These are phyloP conservation scores for Leishmania guyanensis DNA, from an alignment of 208 protist genomes.

Conservation along the genomic window DNA sequence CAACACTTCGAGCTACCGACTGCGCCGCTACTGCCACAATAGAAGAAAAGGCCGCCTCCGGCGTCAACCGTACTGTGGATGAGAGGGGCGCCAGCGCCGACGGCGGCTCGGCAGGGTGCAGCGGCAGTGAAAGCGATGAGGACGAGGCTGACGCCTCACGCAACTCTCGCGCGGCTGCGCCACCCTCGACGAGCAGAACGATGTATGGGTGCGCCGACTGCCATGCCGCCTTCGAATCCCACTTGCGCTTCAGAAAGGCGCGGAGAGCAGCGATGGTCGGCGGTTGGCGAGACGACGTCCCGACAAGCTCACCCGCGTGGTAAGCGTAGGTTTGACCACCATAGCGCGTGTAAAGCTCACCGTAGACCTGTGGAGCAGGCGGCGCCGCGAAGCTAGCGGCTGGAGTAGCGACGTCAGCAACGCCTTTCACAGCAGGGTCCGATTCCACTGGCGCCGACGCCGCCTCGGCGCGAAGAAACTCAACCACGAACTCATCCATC, in stretches of 20 bases:
- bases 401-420: neutral
- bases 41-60: neutral
- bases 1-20: neutral
- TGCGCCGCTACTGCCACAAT: conserved; percentile 5
- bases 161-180: neutral
- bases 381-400: neutral
- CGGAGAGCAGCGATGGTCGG: conserved; percentile 4
- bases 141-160: neutral
- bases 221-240: conserved; percentile 3
- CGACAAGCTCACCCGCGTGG: conserved; percentile 11
- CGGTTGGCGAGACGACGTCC: conserved; percentile 1
- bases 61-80: neutral
- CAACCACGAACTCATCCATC: conserved; percentile 14
- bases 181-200: conserved; percentile 5
- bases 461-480: conserved; percentile 13
- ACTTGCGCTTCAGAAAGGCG: conserved; percentile 3
- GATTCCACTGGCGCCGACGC: neutral
- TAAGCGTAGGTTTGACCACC: conserved; percentile 8
- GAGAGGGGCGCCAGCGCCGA: too few relatives aligned
- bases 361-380: conserved; percentile 1
- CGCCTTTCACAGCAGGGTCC: neutral
- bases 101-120: neutral
- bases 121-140: neutral
- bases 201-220: conserved; percentile 9
- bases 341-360: conserved; percentile 9